phyloP scores from a whole-genome alignment of 148 eudicot genomes.

The Simmondsia chinensis region DNA sequence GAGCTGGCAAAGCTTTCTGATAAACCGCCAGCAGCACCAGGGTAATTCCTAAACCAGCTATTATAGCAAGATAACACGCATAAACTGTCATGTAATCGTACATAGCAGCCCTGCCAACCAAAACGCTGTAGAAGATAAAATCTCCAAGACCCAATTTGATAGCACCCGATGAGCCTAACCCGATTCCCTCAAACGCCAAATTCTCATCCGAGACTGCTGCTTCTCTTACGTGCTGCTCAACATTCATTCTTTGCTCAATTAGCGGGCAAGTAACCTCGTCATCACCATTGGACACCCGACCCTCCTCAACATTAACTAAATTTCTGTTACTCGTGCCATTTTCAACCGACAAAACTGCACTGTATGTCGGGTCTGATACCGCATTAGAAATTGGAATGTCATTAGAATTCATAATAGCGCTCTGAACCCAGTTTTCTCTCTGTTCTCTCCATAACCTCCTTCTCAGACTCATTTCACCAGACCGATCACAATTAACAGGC shows the following conservation, averaged over 20 bases:
- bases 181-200: constrained; percentile 77
- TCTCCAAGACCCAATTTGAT: constrained; percentile 89
- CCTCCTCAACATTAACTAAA: constrained; percentile 39
- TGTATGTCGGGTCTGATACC: constrained; percentile 9
- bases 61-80: constrained; percentile 86
- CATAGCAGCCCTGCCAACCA: constrained; percentile 98
- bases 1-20: constrained; percentile 94
- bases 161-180: constrained; percentile 81
- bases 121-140: constrained; percentile 89
- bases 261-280: constrained; percentile 51
- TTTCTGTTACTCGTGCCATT: constrained; percentile 19
- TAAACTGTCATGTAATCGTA: constrained; percentile 90
- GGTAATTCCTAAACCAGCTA: constrained; percentile 89
- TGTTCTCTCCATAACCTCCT: constrained; percentile 68
- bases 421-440: constrained; percentile 11
- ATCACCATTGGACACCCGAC: constrained; percentile 17
- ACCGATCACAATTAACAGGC: constrained; percentile 39
- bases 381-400: constrained; percentile 7
- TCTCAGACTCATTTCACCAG: constrained; percentile 21
- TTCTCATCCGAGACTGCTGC: constrained; percentile 25
- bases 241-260: constrained; percentile 38
- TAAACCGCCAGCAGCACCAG: constrained; percentile 68
- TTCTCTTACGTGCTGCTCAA: constrained; percentile 18
- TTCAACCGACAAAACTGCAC: constrained; percentile 9
- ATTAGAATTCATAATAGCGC: constrained; percentile 8